Conservation (phyloP, 2,329 filamentous ascomycete genomes). For the Arthrinium phaeospermum region DNA sequence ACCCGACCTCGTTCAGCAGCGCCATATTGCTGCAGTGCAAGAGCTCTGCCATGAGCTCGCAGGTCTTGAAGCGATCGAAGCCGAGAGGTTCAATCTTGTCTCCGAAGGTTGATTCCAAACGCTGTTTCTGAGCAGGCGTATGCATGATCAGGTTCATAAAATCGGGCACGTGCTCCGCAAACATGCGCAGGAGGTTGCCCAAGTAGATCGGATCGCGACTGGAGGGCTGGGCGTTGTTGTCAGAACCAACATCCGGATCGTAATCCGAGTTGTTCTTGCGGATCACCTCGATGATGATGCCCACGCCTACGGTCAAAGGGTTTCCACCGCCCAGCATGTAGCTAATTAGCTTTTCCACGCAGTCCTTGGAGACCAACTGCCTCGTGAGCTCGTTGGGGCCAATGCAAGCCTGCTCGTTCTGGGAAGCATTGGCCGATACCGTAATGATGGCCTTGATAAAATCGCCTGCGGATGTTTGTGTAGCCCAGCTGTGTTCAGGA, state of each 20-base stretch:
- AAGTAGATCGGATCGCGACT: slow-evolving; percentile 94
- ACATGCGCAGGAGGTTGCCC: slow-evolving; percentile 85
- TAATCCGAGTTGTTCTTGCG: slow-evolving; percentile 99
- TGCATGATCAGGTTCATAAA: slow-evolving; percentile 93
- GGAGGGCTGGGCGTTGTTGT: slow-evolving; percentile 79
- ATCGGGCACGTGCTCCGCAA: slow-evolving; percentile 88
- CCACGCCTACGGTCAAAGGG: slow-evolving; percentile 91
- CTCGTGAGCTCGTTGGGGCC: slow-evolving; percentile 96
- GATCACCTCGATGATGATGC: slow-evolving; percentile 98
- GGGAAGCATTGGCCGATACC: slow-evolving; percentile 96
- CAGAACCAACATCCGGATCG: slow-evolving; percentile 86
- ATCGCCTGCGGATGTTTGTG: slow-evolving; percentile 94
- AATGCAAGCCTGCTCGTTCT: slow-evolving; percentile 98
- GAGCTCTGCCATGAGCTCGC: slow-evolving; percentile 96
- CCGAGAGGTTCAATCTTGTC: slow-evolving; percentile 90
- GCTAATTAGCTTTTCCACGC: slow-evolving; percentile 81
- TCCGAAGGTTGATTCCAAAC: slow-evolving; percentile 86
- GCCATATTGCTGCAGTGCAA: slow-evolving; percentile 99
- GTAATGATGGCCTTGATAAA: slow-evolving; percentile 99
- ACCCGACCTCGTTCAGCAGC: slow-evolving; percentile 87
- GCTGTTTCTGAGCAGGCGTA: slow-evolving; percentile 66
- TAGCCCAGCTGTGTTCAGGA: slow-evolving; percentile 83
- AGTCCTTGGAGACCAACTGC: slow-evolving; percentile 86
- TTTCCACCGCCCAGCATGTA: slow-evolving; percentile 96
- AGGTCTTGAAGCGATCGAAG: slow-evolving; percentile 98